Evolutionary conservation across 805 yeast species (phyloP), one percentile per base, ranked within the genome.

Genomic region (Wickerhamomyces queroliae): DNA sequence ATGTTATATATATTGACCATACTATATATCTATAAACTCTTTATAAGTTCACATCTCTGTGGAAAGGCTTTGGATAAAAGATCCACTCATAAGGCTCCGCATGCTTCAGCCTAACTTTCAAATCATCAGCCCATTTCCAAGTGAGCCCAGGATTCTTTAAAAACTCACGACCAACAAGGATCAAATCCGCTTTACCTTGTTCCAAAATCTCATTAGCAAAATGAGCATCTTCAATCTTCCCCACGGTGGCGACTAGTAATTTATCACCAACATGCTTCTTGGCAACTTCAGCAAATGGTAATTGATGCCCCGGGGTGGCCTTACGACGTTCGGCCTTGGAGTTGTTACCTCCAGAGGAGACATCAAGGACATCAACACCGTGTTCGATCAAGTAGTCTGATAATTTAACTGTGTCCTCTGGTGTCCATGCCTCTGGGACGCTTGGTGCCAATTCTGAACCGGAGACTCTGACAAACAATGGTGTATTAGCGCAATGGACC

Each of bases 361-460:
- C 64, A 50, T 79, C 84, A 27, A 78, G 45, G 15, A 77, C 56
- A 42, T 74, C 76, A 34, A 78, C 65, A 9, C 76, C 78, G 37
- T 56, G 61, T 18, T 65, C 62, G 15, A 59, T 58, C 7, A 73
- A 54, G 7, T 61, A 43, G n/a, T 62, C 59, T 1, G 70, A 64
- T 28, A 74, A 52, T 40, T 59, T 58, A 24, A 65, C 48, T 3
- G 76, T 56, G 45, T 76, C 79, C 26, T 67, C 67, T 27, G 69
- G 52, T 2, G 55, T 64, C 76, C 78, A 72, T 5, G 64, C 58
- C 2, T 55, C 56, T 23, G 64, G 61, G 35, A 54, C 58, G 20
- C 21, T 29, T 11, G 34, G 33, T 12, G 53, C 47, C 32, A 64
- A 55, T 42, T 76, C 80, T 27, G 66, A 47, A 9, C 68, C 78